phyloP scores from a whole-genome alignment of 2,329 filamentous ascomycete species.

The Botrytis squamosa region DNA sequence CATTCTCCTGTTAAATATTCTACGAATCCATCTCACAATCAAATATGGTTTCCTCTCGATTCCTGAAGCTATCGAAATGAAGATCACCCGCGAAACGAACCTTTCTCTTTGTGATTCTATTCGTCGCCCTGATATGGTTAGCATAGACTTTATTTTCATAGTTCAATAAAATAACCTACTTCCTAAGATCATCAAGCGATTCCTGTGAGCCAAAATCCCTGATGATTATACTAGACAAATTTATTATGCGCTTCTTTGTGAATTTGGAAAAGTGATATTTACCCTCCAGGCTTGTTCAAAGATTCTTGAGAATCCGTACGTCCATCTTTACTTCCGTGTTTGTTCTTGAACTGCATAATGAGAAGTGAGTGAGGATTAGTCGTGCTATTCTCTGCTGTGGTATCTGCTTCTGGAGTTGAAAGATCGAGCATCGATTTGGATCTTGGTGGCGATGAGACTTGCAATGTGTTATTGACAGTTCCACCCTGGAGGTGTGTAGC shows the following conservation, averaged over 20 bases:
- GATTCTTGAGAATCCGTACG: background rate
- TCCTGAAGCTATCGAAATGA: background rate
- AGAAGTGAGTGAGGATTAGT: background rate
- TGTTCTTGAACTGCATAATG: background rate
- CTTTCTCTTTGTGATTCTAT: background rate
- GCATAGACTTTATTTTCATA: background rate
- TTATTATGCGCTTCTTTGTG: background rate
- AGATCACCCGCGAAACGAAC: background rate
- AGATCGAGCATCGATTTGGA: background rate
- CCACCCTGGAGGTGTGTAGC: rapidly evolving
- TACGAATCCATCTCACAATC: background rate
- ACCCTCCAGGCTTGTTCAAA: background rate
- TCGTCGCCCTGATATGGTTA: background rate
- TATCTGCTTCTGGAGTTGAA: background rate
- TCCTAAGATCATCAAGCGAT: background rate
- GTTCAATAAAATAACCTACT: background rate
- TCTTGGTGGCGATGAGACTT: background rate
- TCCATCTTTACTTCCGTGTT: background rate
- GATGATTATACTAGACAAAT: background rate
- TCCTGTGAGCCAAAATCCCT: background rate
- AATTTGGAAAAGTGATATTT: background rate
- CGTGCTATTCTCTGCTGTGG: rapidly evolving
- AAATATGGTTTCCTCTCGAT: background rate
- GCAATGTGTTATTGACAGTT: background rate
- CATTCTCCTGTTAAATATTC: rapidly evolving